Percentiles rank a stretch among this genome's conserved stretches.
These are phyloP conservation scores for Saccharomycopsis fermentans DNA, from an alignment of 805 yeast species.

Conservation along the genomic window DNA sequence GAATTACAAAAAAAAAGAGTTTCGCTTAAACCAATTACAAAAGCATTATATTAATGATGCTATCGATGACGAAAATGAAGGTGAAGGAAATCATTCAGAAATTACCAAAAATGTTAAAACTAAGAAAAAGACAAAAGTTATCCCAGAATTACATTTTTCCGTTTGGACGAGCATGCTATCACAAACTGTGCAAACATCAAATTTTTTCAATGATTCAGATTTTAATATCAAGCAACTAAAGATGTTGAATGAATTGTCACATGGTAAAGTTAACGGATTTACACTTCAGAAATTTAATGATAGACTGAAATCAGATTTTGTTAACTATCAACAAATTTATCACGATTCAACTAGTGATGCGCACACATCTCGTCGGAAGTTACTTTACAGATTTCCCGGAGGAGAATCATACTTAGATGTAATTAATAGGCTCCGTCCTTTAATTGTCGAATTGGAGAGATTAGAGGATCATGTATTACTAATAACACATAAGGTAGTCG, in stretches of 20 bases:
- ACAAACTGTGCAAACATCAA: constrained; percentile 70
- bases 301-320: constrained; percentile 67
- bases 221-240: constrained; percentile 82
- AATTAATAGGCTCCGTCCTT: constrained; percentile 77
- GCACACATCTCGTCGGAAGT: constrained; percentile 52
- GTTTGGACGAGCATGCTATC: constrained; percentile 89
- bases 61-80: constrained; percentile 21
- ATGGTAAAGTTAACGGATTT: constrained; percentile 87
- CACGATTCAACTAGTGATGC: constrained; percentile 17
- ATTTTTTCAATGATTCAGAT: constrained; percentile 59
- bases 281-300: constrained; percentile 76
- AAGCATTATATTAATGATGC: constrained; percentile 34
- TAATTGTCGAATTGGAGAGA: constrained; percentile 87
- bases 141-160: constrained; percentile 67
- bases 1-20: constrained; percentile 57
- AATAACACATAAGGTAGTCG: constrained; percentile 84
- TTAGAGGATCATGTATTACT: constrained; percentile 79
- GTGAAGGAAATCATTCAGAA: constrained; percentile 18
- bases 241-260: constrained; percentile 87
- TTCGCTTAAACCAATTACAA: constrained; percentile 52
- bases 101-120: not conserved
- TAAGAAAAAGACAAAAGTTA: constrained; percentile 23
- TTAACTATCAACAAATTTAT: constrained; percentile 26
- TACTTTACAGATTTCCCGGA: constrained; percentile 87
- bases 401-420: constrained; percentile 96